phyloP scores from a whole-genome alignment of 164 flowering plant genomes.

The Nymphaea colorata region DNA sequence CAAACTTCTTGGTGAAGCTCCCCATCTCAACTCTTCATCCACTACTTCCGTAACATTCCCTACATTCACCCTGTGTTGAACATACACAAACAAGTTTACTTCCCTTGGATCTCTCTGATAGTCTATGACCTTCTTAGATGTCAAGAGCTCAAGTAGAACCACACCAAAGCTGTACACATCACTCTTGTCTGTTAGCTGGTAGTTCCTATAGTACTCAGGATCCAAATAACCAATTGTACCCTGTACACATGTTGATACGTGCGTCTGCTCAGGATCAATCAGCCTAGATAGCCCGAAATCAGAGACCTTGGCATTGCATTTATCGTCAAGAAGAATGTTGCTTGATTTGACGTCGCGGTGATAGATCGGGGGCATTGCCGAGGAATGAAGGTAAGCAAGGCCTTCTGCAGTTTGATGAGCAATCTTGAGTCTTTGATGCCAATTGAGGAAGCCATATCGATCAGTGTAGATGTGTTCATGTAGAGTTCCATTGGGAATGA shows the following conservation, averaged over 20 bases:
- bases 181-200: constrained; percentile 24
- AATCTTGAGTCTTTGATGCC: background rate
- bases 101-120: background rate
- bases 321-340: constrained; percentile 12
- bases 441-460: background rate
- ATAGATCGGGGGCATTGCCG: constrained; percentile 10
- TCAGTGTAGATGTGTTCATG: constrained; percentile 66
- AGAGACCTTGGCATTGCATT: constrained; percentile 11
- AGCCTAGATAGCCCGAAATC: constrained; percentile 15
- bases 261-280: constrained; percentile 4
- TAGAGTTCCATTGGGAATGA: constrained; percentile 69
- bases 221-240: constrained; percentile 24
- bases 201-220: constrained; percentile 25
- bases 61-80: background rate
- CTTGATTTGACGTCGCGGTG: constrained; percentile 16
- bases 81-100: background rate
- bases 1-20: background rate
- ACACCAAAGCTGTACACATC: constrained; percentile 30
- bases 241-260: constrained; percentile 6
- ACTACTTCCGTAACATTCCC: background rate
- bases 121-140: constrained; percentile 1
- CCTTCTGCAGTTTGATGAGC: constrained; percentile 12
- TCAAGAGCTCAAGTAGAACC: constrained; percentile 26
- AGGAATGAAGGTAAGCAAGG: constrained; percentile 13
- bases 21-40: background rate